A percentile compares a stretch with the other conserved stretches of the same genome.
phyloP scores from a whole-genome alignment of 371 early-diverging fungal genomes.

The Blakeslea trispora region DNA sequence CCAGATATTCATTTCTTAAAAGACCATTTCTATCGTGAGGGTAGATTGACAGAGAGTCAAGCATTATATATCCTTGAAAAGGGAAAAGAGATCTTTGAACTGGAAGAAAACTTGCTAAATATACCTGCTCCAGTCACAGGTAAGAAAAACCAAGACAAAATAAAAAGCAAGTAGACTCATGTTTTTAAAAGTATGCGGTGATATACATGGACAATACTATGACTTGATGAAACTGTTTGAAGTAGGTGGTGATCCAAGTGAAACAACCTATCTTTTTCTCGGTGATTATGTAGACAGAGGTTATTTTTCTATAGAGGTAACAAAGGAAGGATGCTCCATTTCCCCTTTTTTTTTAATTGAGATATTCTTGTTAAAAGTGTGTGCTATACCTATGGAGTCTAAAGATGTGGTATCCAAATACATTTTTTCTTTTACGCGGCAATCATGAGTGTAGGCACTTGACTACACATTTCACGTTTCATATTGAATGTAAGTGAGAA shows the following conservation, averaged over 20 bases:
- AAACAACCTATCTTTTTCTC: slow-evolving; percentile 87
- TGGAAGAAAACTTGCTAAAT: slow-evolving; percentile 85
- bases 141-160: background rate
- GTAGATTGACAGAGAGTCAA: slow-evolving; percentile 89
- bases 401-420: slow-evolving; percentile 92
- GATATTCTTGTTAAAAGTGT: slow-evolving; percentile 56
- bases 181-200: slow-evolving; percentile 83
- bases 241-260: slow-evolving; percentile 93
- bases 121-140: slow-evolving; percentile 69
- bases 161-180: background rate
- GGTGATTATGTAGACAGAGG: slow-evolving; percentile 99
- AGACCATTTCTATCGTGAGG: slow-evolving; percentile 89
- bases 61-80: slow-evolving; percentile 83
- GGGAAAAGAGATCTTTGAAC: slow-evolving; percentile 73
- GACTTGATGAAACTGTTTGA: slow-evolving; percentile 99
- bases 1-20: slow-evolving; percentile 86
- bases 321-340: too few species aligned
- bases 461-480: slow-evolving; percentile 98
- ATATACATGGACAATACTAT: slow-evolving; percentile 99
- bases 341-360: too few species aligned
- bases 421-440: slow-evolving; percentile 93
- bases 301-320: slow-evolving; percentile 85
- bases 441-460: slow-evolving; percentile 98
- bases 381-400: slow-evolving; percentile 87
- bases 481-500: slow-evolving; percentile 82